Base-by-base conservation (phyloP, 2,329 filamentous ascomycete species). In the Arthrobotrys sinensis region DNA sequence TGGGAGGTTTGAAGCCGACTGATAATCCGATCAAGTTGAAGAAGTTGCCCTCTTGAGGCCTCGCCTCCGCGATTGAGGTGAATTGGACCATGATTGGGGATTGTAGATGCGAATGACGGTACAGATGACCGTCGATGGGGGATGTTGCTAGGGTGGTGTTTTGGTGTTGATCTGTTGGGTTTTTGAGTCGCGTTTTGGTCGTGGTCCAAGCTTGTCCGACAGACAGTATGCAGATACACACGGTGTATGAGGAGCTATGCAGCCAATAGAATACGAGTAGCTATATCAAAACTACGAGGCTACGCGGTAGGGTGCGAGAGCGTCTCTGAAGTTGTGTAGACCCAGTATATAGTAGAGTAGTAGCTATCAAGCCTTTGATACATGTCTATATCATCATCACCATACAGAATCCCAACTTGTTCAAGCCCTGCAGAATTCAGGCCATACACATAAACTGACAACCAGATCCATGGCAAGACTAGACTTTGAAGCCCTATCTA, bases 101-200 rank as follows among this genome's bases (percentile, higher is more conserved):
- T 77, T 7, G 19, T 53, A 28, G 7, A 48, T 57, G 65, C 14
- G 19, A 46, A 16, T 24, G 28, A 16, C 12, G 19, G 48, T 40
- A n/a, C 4, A 71, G 67, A 19, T 46, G 36, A 10, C 16, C 2
- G 36, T 28, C 14, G 19, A 14, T 28, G 21, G 34, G n/a, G 4
- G 24, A 32, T 32, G 28, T 48, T 43, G 19, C 5, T 36, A 8
- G 52, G 46, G 16, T 62, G 40, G 36, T 55, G 52, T 72, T 53
- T 50, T 46, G 46, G 55, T 64, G 72, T 69, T 69, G 73, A 19
- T 24, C 34, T 62, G 72, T 77, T 63, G 73, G 46, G 65, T 70
- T 69, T 77, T 77, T 28, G 69, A 19, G 53, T 43, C 62, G 48
- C 48, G 60, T 73, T 50, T 28, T 21, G 52, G 32, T 14, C 12